Evolutionary conservation across 192 early-diverging fungal genomes (phyloP), one percentile per base, ranked within the genome.

Genomic region (Podila clonocystis): DNA sequence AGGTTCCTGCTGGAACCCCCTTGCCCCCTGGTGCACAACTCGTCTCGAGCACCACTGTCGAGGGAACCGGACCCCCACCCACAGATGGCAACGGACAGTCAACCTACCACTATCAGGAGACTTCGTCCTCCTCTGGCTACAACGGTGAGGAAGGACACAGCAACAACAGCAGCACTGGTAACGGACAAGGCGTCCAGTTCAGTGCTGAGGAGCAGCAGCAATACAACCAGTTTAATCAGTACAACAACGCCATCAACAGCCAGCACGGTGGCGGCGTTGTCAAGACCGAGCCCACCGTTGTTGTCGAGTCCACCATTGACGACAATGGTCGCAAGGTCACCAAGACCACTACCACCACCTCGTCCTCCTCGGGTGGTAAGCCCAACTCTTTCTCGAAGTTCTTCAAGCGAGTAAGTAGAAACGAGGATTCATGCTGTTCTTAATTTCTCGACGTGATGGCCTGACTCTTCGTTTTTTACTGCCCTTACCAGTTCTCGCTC

Each of bases 291-390:
- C 77, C 77, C 24, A 73, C 66, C 13, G 71, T 80, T 9, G 71
- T 73, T 55, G 77, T 80, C 31, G 30, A 68, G 45, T 73, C 77
- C 2, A 58, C 62, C 30, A 49, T 73, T 30, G 77, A 68, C 12
- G 70, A 72, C 5, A 36, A 69, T 63, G 77, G 77, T 8, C 77
- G 77, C 24, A 80, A 80, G 57, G 77, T 80, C 20, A 80, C 77
- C 26, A 80, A 80, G 52, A 80, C 77, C 11, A 80, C 70, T 7
- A 77, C 77, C 24, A 63, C 64, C 11, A 55, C 77, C 4, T 79
- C 75, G 19, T 72, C 75, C 5, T 70, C 67, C 33, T 55, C 55
- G 11, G 11, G 20, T 19, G 62, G 61, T 31, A 24, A 24, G 22
- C 26, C 45, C 13, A 50, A 33, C 29, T 52, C 76, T 9, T 72